Base-by-base conservation (phyloP, 495 filamentous ascomycete species). In the Astrothelium subdiscretum region DNA sequence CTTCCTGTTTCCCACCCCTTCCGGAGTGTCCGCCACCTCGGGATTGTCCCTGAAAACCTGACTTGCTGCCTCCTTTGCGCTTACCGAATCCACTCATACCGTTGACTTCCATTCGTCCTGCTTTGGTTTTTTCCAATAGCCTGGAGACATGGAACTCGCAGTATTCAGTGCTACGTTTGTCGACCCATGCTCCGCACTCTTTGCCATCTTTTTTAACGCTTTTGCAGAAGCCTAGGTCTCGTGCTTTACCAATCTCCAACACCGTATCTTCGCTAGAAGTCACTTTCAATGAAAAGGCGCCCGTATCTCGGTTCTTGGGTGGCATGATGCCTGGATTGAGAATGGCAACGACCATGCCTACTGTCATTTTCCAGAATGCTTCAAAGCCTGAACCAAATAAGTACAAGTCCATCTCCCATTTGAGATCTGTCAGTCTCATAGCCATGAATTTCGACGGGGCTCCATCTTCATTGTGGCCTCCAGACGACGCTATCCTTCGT, bases 281-380 rank as follows among this genome's bases (percentile, higher is more conserved):
- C 59, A 99, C 80, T 1, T 87, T 84, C 29, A 99, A 78, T 38
- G 86, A 89, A 72, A 97, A 99, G 27, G 82, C 79, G 27, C 90
- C 89, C 3, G 88, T 92, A 61, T 89, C 87, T 15, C 85, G 77
- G 59, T 84, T 84, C 0, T 85, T 85, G 2, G 95, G 95, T 10
- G 92, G 89, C 82, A 99, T 86, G 66, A 97, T 87, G 2, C 75
- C 84, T 0, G 95, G 94, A 67, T 97, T 99, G n/a, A 99, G 77
- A 38, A 99, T 87, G 8, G 95, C 94, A 59, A 99, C 79, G 2
- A 97, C 78, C 0, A 89, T 95, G 24, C 95, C 94, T 2, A 88
- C 82, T 0, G 86, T 84, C 3, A 97, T 78, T 69, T 95, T 91
- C 85, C 92, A 96, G 76, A 90, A 97, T 42, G 86, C 85, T 3